phyloP scores from a whole-genome alignment of 192 early-diverging fungal genomes.

The Kickxella alabastrina region DNA sequence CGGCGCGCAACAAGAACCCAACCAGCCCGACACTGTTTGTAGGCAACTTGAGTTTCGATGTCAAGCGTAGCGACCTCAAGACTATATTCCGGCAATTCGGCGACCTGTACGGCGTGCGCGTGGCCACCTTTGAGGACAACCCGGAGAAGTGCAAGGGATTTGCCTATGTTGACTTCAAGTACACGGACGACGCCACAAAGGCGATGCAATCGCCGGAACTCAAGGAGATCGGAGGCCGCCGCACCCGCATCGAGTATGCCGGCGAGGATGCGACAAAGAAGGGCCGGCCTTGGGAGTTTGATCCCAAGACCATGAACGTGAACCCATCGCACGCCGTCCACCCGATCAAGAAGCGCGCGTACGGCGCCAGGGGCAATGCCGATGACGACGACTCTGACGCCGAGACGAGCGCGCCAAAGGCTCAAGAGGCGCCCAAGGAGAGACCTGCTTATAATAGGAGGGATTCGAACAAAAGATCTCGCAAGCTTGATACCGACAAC shows the following conservation, averaged over 20 bases:
- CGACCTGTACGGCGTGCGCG: constrained; percentile 61
- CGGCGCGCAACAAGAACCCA: constrained; percentile 52
- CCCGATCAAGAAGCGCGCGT: constrained; percentile 4
- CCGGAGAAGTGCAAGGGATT: constrained; percentile 75
- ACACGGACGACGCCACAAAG: constrained; percentile 58
- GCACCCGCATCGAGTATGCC: constrained; percentile 64
- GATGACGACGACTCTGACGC: constrained; percentile 25
- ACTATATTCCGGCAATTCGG: no score
- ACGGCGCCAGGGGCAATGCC: constrained; percentile 12
- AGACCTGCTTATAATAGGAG: neutral
- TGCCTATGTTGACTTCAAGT: constrained; percentile 66
- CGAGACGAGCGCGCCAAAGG: no score
- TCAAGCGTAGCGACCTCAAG: constrained; percentile 52
- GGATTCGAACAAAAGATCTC: constrained; percentile 7
- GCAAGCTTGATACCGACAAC: constrained; percentile 39
- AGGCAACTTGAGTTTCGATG: constrained; percentile 62
- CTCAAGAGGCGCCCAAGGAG: constrained; percentile 12
- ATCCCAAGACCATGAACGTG: constrained; percentile 22
- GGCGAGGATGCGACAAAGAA: constrained; percentile 62
- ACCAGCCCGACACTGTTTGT: constrained; percentile 66
- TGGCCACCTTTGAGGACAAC: constrained; percentile 70
- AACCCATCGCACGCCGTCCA: constrained; percentile 1
- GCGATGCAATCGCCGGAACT: constrained; percentile 58
- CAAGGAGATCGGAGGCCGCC: constrained; percentile 56
- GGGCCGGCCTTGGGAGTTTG: constrained; percentile 61